Conservation (phyloP, 805 yeast genomes). For the Candida insectorum region DNA sequence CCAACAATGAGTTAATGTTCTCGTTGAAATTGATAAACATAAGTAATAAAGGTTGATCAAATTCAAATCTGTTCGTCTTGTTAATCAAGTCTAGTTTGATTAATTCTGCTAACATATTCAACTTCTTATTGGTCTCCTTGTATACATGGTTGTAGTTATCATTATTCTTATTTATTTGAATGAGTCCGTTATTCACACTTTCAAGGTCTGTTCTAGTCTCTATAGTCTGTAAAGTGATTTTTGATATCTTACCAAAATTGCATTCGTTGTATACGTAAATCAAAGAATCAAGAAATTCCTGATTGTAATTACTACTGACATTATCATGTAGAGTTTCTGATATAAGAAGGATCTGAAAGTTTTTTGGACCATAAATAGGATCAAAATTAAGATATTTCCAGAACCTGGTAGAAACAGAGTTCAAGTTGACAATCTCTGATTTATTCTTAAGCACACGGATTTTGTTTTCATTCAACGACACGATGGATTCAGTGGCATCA, state of each 20-base stretch:
- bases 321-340: constrained; percentile 19
- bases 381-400: constrained; percentile 59
- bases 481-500: constrained; percentile 15
- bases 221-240: constrained; percentile 22
- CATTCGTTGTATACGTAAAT: constrained; percentile 44
- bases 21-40: constrained; percentile 46
- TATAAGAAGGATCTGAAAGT: constrained; percentile 51
- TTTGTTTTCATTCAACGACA: constrained; percentile 14
- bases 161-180: constrained; percentile 21
- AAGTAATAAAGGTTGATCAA: constrained; percentile 47
- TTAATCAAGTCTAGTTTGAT: constrained; percentile 38
- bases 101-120: constrained; percentile 31
- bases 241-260: constrained; percentile 45
- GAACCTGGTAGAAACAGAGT: constrained; percentile 42
- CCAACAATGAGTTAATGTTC: constrained; percentile 43
- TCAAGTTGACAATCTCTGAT: constrained; percentile 42
- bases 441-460: constrained; percentile 31
- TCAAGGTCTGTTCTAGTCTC: constrained; percentile 26
- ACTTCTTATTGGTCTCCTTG: constrained; percentile 24
- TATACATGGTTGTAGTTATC: constrained; percentile 25
- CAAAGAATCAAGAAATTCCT: constrained; percentile 41
- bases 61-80: constrained; percentile 39
- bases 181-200: constrained; percentile 25
- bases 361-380: constrained; percentile 49
- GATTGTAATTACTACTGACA: constrained; percentile 22